These are phyloP conservation scores for Cladosporium austrohemisphaericum DNA, from an alignment of 2,329 filamentous ascomycete genomes.

Conservation along the genomic window DNA sequence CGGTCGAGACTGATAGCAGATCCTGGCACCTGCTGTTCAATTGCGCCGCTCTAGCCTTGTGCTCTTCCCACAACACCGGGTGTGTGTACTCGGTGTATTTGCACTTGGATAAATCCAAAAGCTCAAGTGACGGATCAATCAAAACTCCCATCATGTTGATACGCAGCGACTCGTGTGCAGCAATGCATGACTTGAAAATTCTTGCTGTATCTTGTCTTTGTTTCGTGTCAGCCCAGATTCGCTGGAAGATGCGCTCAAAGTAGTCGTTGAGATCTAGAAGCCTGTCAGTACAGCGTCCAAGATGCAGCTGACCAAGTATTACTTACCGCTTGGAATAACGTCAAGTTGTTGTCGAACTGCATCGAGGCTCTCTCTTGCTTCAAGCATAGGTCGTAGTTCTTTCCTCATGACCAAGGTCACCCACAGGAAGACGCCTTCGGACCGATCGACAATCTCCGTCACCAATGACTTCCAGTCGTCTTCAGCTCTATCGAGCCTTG, in stretches of 20 bases:
- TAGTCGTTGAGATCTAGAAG: neutral
- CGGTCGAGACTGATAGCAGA: neutral
- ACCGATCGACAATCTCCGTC: neutral
- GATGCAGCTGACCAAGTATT: too few relatives aligned
- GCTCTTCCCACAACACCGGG: neutral
- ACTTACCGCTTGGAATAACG: neutral
- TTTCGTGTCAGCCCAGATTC: neutral
- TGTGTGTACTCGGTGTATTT: too few relatives aligned
- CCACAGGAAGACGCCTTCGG: neutral
- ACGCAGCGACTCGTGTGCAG: neutral
- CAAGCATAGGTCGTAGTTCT: neutral
- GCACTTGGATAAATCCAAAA: neutral
- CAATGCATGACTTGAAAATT: neutral
- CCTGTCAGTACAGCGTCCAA: neutral
- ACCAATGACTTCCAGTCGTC: neutral
- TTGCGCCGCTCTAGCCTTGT: neutral
- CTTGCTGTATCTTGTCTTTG: neutral
- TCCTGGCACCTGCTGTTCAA: neutral
- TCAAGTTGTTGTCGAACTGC: neutral
- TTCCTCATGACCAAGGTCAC: neutral
- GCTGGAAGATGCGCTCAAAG: neutral
- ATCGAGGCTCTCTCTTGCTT: neutral
- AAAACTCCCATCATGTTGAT: too few relatives aligned
- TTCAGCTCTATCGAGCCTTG: neutral
- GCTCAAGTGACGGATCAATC: too few relatives aligned